A percentile compares a stretch with the other conserved stretches of the same genome.
These are phyloP conservation scores for Podospora pseudoanserina DNA, from an alignment of 495 filamentous ascomycete genomes.

Conservation along the genomic window DNA sequence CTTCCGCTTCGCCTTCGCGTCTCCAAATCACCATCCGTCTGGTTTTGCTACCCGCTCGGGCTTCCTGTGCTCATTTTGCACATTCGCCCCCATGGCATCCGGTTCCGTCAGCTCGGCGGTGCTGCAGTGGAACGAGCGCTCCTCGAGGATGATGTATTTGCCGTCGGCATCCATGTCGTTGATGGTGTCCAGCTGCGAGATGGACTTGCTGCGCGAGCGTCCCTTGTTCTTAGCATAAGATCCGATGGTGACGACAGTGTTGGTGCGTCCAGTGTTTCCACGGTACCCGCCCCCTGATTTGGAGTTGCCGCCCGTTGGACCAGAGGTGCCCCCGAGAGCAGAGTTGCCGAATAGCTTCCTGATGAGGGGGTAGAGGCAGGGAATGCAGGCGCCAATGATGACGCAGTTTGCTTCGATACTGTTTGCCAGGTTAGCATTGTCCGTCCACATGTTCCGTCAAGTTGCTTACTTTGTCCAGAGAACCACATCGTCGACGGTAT, in stretches of 20 bases:
- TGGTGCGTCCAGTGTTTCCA: constrained; percentile 4
- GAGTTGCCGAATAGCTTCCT: constrained; percentile 21
- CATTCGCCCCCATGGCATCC: background rate
- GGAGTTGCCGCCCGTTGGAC: background rate
- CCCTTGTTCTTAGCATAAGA: constrained; percentile 21
- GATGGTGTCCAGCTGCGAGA: constrained; percentile 19
- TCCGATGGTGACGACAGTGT: constrained; percentile 24
- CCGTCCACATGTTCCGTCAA: no score
- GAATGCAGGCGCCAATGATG: constrained; percentile 27
- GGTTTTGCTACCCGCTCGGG: background rate
- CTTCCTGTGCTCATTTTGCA: background rate
- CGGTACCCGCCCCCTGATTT: background rate
- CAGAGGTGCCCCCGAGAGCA: constrained; percentile 10
- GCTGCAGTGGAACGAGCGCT: constrained; percentile 20
- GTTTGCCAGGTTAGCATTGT: background rate
- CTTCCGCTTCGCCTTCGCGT: background rate
- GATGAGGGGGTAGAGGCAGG: constrained; percentile 24
- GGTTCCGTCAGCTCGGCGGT: constrained; percentile 12
- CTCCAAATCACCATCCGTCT: background rate
- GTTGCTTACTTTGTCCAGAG: constrained; percentile 28
- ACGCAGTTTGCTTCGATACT: constrained; percentile 29
- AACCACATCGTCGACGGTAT: constrained; percentile 22
- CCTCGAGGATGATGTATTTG: constrained; percentile 24
- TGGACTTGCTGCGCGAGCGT: background rate
- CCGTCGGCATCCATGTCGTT: constrained; percentile 16